Base-by-base conservation (phyloP, 2,329 filamentous ascomycete genomes). In the Fusarium lyarnte region DNA sequence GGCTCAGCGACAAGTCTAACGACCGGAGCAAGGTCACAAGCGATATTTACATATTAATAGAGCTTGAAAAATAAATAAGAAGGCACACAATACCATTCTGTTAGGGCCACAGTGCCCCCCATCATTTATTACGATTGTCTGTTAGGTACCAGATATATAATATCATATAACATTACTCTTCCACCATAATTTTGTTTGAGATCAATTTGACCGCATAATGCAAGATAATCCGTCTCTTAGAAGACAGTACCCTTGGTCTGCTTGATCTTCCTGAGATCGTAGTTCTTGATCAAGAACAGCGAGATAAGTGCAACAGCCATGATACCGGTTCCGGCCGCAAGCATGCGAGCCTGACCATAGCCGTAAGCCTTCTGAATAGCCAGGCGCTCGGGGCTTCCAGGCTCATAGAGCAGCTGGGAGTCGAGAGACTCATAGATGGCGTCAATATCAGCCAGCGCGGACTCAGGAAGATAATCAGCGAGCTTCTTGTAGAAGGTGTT, bases 311-410 rank as follows among this genome's bases (percentile, higher is more conserved):
- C 68, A 33, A 82, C 42, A 0, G 64, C 74, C 78, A 82, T 81
- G 17, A 82, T 73, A 2, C 77, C 79, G 0, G 78, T 79, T 9
- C 80, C 81, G 1, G 79, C 79, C n/a, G 78, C 78, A 35, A 87
- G 77, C 84, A 88, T 86, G n/a, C 82, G 78, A 39, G 81, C 81
- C 79, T 88, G 86, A 0, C 85, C 84, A 63, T 86, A 85, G 2
- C 82, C 85, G 67, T 92, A 92, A 0, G 90, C 86, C 12, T 82
- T 77, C 74, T 90, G 89, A 73, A 92, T 91, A 0, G 85, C 90
- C 19, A 82, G 60, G 4, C 88, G 78, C 16, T 81, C 81, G 0
- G 82, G 78, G 13, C 75, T 83, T 4, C 87, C 87, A 11, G 83
- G 73, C 1, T 82, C 79, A 70, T 88, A 90, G 55, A 78, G 79